Base-by-base conservation (phyloP, 345 rosid species). In the Bruguiera gymnorhiza region DNA sequence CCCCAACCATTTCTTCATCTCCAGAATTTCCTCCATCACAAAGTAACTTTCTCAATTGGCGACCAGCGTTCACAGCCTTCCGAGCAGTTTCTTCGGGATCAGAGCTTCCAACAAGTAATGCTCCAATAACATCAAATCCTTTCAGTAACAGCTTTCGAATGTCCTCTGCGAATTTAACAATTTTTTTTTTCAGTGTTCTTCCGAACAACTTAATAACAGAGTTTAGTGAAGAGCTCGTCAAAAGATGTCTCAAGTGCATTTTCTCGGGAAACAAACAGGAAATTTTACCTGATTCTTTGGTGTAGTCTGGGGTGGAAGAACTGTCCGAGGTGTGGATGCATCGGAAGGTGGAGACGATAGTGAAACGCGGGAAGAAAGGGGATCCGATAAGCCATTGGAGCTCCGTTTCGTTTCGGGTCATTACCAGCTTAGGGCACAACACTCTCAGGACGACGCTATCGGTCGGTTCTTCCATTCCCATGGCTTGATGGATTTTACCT, bases 301-400 rank as follows among this genome's bases (percentile, higher is more conserved):
- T 53, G 84, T 75, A 83, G 77, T 94, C 92, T 5, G 85, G 78
- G 37, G 83, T 81, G 76, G 76, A 24, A 60, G 80, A 55, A 66
- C 63, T 11, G 21, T 43, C 56, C 2, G 9, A 18, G 0, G 71
- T 66, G 74, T 89, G 89, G 73, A 89, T 83, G 79, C 90, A 94
- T 72, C 82, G 78, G 76, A 91, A 70, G 73, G 93, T 83, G 78
- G 98, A 94, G 70, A 86, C 74, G 72, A 94, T 79, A 50, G 98
- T 89, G 69, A 84, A 81, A 19, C 90, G 86, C 31, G 89, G 86
- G 69, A 81, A 82, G 72, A 91, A 89, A 3, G 91, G 96, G 60
- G 93, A 91, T 51, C 97, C 96, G 67, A 89, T 84, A 6, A 94
- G 89, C 98, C 98, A 91, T 75, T 87, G 97, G 48, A 91, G 86